Conservation (phyloP, 805 yeast genomes). For the Yarrowia sp. region DNA sequence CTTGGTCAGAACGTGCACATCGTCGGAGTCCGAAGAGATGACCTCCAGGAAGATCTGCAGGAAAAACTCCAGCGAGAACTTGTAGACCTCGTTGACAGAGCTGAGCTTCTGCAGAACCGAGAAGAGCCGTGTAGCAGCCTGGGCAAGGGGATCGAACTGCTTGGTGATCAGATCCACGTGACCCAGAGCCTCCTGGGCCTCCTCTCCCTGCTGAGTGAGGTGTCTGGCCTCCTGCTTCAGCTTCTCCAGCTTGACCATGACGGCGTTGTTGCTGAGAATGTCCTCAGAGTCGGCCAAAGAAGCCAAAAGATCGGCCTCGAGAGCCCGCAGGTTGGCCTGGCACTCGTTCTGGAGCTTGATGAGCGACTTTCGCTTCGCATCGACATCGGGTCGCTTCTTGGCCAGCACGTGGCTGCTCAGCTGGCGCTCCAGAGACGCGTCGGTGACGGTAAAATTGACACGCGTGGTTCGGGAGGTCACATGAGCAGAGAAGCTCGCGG, state of each 20-base stretch:
- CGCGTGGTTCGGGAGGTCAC: conserved; percentile 47
- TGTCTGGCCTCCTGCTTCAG: conserved; percentile 62
- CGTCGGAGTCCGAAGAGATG: neutral
- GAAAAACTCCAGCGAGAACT: conserved; percentile 52
- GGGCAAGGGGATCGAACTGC: conserved; percentile 55
- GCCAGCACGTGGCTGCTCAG: conserved; percentile 56
- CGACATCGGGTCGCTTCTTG: conserved; percentile 64
- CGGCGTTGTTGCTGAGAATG: conserved; percentile 63
- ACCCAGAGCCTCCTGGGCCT: conserved; percentile 54
- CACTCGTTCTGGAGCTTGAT: conserved; percentile 59
- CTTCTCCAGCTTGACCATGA: conserved; percentile 58
- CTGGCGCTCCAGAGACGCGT: conserved; percentile 61
- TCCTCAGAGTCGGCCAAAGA: conserved; percentile 55
- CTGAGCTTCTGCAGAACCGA: conserved; percentile 46
- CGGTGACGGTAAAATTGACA: conserved; percentile 72
- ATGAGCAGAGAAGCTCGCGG: conserved; percentile 53
- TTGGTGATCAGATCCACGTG: conserved; percentile 51
- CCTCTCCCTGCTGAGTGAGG: conserved; percentile 52
- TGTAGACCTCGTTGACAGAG: conserved; percentile 53
- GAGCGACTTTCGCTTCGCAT: conserved; percentile 53
- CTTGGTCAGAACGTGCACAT: neutral
- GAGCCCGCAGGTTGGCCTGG: conserved; percentile 48
- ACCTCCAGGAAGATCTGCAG: conserved; percentile 38
- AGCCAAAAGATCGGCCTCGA: conserved; percentile 60
- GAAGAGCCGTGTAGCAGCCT: conserved; percentile 52